Percentiles rank a stretch among this genome's conserved stretches.
Conservation (phyloP, 2,329 filamentous ascomycete species). For the Hypomyces perniciosus region DNA sequence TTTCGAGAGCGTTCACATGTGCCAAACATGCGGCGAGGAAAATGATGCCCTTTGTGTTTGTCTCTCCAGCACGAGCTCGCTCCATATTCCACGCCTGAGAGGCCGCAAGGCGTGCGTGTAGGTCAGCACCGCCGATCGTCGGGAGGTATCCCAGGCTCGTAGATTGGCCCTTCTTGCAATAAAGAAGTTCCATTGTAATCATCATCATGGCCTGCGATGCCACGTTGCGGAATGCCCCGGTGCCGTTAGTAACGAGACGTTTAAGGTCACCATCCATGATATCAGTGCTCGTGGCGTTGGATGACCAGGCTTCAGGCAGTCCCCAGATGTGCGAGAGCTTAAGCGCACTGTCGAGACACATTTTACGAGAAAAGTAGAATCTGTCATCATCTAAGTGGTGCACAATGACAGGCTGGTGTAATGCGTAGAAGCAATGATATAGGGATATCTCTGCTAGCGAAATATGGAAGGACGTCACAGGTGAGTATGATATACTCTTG, state of each 20-base stretch:
- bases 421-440: conserved; percentile 44
- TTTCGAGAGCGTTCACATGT: conserved; percentile 31
- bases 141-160: conserved; percentile 24
- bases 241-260: conserved; percentile 34
- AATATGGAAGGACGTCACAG: conserved; percentile 34
- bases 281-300: conserved; percentile 12
- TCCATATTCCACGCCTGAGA: conserved; percentile 26
- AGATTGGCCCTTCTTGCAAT: conserved; percentile 37
- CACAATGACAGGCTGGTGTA: conserved; percentile 47
- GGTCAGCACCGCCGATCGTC: conserved; percentile 26
- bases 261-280: conserved; percentile 17
- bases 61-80: conserved; percentile 36
- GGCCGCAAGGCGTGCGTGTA: conserved; percentile 25
- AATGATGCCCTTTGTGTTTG: conserved; percentile 37
- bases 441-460: conserved; percentile 37
- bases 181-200: conserved; percentile 41
- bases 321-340: conserved; percentile 29
- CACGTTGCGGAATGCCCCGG: conserved; percentile 38
- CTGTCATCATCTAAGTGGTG: conserved; percentile 39
- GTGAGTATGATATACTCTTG: conserved; percentile 22
- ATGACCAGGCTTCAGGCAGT: conserved; percentile 20
- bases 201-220: conserved; percentile 35
- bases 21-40: conserved; percentile 27
- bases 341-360: conserved; percentile 38
- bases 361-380: conserved; percentile 49